Evolutionary conservation across 805 yeast genomes (phyloP), one percentile per base, ranked within the genome.

Genomic region (Teunomyces funiuensis): DNA sequence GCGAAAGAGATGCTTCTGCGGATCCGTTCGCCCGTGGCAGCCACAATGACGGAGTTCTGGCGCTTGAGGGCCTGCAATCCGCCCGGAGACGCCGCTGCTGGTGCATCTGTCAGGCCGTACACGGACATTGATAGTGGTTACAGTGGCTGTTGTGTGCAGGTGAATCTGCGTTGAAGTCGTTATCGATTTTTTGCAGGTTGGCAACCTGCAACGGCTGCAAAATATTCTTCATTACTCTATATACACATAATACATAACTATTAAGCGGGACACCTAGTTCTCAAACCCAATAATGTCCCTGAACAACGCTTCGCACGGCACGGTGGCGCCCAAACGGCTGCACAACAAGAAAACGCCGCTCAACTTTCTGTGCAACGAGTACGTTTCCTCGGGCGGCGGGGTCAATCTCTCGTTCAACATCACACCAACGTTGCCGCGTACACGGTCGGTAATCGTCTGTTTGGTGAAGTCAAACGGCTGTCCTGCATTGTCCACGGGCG

Each of bases 301-400:
- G 57, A 93, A 91, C 36, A 91, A 64, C 51, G 82, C 71, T 39
- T 82, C 80, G 58, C 96, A 84, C 11, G 90, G 95, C 26, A 93
- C 91, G 9, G 74, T 70, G 2, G 98, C 97, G 29, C 79, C 71
- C 63, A 93, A 73, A 52, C 87, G 77, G 3, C 98, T 86, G 67
- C 98, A 91, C 41, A 93, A 71, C 46, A 93, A 71, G 58, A 86
- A 93, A 1, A 93, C 95, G 8, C 99, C 99, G 58, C 96, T 86
- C 57, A 93, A 80, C 58, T 93, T 93, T 55, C 99, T 76, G 65
- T 93, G 99, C 53, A 93, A 71, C n/a, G 96, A 85, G 61, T 93
- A 93, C 0, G 99, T 93, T 63, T 93, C 99, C 57, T 93, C 98
- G 2, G 99, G 99, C 10, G 99, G 99, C 3, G 99, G 97, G 3